Percentiles rank a stretch among this genome's conserved stretches.
These are phyloP conservation scores for Celoporthe dispersa DNA, from an alignment of 2,329 filamentous ascomycete genomes.

Conservation along the genomic window DNA sequence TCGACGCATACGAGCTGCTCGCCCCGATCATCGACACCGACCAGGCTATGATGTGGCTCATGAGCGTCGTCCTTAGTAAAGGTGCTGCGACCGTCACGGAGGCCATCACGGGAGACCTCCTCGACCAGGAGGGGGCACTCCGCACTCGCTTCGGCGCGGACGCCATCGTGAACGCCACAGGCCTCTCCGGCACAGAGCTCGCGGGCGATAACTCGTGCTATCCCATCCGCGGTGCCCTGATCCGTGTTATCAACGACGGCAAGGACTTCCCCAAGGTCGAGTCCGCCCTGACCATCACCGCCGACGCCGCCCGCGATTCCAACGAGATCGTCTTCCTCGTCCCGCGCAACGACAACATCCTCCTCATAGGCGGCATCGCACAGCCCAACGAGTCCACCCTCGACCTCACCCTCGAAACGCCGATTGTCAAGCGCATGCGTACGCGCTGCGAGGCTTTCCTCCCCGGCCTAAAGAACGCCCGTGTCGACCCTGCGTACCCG, in stretches of 20 bases:
- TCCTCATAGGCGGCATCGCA: conserved; percentile 46
- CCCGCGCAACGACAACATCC: conserved; percentile 49
- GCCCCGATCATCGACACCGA: conserved; percentile 53
- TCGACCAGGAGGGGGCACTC: conserved; percentile 41
- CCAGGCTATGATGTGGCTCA: conserved; percentile 47
- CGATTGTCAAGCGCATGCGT: conserved; percentile 47
- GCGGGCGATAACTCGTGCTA: conserved; percentile 46
- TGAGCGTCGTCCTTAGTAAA: conserved; percentile 45
- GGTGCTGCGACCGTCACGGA: conserved; percentile 45
- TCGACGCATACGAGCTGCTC: conserved; percentile 50
- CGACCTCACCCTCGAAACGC: conserved; percentile 45
- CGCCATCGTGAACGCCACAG: conserved; percentile 49
- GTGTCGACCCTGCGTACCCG: conserved; percentile 46
- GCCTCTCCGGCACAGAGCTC: conserved; percentile 42
- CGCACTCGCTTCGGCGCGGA: conserved; percentile 42
- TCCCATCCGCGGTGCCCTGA: conserved; percentile 48
- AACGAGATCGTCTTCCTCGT: conserved; percentile 50
- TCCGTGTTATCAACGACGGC: conserved; percentile 52
- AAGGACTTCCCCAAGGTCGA: conserved; percentile 46
- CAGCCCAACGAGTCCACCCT: conserved; percentile 43
- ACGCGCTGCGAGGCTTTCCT: conserved; percentile 48
- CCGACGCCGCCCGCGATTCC: conserved; percentile 41
- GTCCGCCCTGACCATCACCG: conserved; percentile 45
- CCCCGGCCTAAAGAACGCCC: conserved; percentile 45
- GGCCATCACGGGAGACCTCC: conserved; percentile 42